Percentiles rank a stretch among this genome's conserved stretches.
Conservation (phyloP, 345 rosid genomes). For the Acer saccharum region DNA sequence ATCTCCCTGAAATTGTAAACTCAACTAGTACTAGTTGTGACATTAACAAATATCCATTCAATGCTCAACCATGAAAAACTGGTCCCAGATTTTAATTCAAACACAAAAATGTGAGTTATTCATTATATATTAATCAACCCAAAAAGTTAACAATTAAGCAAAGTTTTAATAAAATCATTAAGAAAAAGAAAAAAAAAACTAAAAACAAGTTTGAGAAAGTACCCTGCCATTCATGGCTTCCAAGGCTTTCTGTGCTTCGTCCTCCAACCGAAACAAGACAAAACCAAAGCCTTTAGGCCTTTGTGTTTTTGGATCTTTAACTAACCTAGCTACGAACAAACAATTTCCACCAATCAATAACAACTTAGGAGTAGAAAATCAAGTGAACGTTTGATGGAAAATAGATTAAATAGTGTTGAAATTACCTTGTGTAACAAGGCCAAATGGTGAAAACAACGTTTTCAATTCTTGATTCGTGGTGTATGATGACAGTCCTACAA, state of each 20-base stretch:
- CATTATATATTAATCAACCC: background rate
- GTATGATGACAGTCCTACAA: too few relatives aligned
- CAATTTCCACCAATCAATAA: background rate
- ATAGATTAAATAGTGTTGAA: background rate
- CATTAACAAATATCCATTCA: too few relatives aligned
- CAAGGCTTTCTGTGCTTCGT: slow-evolving; percentile 60
- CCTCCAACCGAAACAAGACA: slow-evolving; percentile 52
- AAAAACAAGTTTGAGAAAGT: slow-evolving; percentile 15
- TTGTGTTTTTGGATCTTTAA: slow-evolving; percentile 48
- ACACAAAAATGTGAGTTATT: background rate
- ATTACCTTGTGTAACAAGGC: slow-evolving; percentile 43
- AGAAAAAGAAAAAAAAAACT: background rate
- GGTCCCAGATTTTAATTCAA: too few relatives aligned
- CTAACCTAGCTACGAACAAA: slow-evolving; percentile 46
- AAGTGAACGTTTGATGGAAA: background rate
- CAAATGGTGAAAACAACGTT: slow-evolving; percentile 42
- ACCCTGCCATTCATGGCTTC: slow-evolving; percentile 69
- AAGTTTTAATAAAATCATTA: background rate
- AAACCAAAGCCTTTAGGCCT: slow-evolving; percentile 83
- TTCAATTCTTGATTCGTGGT: too few relatives aligned
- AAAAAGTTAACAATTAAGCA: background rate
- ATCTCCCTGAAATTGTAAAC: background rate
- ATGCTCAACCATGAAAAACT: too few relatives aligned
- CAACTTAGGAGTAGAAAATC: background rate
- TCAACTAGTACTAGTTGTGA: background rate